Percentiles rank a stretch among this genome's conserved stretches.
Evolutionary conservation across 2,329 filamentous ascomycete species (phyloP).

Genomic region (Nemania sp.): DNA sequence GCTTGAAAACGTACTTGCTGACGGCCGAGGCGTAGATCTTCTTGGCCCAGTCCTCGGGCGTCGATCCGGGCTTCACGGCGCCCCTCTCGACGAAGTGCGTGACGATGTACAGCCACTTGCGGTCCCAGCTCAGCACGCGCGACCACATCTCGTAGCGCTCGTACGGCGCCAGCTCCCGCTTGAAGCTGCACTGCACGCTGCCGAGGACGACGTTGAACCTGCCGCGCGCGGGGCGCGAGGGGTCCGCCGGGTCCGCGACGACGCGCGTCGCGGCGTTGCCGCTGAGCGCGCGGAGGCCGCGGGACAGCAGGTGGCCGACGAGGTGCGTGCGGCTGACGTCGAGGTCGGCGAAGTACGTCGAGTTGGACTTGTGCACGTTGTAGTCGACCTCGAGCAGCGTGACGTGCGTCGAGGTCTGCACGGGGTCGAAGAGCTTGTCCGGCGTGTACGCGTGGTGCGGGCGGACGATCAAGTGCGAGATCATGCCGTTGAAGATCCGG

Average conservation of each 20-base stretch:
- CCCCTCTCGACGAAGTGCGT: slow-evolving; percentile 73
- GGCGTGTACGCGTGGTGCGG: slow-evolving; percentile 56
- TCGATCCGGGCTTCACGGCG: slow-evolving; percentile 54
- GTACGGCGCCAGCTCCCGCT: slow-evolving; percentile 72
- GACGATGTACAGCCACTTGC: slow-evolving; percentile 79
- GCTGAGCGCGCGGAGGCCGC: slow-evolving; percentile 58
- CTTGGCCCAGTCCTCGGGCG: slow-evolving; percentile 57
- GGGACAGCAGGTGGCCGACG: slow-evolving; percentile 68
- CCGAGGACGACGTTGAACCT: slow-evolving; percentile 69
- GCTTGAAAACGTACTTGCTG: slow-evolving; percentile 82
- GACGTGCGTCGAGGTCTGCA: slow-evolving; percentile 68
- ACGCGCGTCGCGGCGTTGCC: slow-evolving; percentile 49
- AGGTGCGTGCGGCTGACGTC: slow-evolving; percentile 83
- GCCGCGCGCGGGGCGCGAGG: slow-evolving; percentile 53
- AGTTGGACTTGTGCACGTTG: slow-evolving; percentile 82
- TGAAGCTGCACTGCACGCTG: slow-evolving; percentile 74
- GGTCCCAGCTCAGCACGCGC: slow-evolving; percentile 73
- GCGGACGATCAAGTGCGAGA: slow-evolving; percentile 57
- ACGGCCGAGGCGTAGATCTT: slow-evolving; percentile 73
- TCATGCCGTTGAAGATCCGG: slow-evolving; percentile 62
- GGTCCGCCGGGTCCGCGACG: slow-evolving; percentile 54
- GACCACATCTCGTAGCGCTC: slow-evolving; percentile 75
- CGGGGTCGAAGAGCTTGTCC: slow-evolving; percentile 72
- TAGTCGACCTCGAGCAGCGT: slow-evolving; percentile 82
- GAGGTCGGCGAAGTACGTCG: slow-evolving; percentile 85